phyloP scores from a whole-genome alignment of 2,329 filamentous ascomycete species.

The Escovopsis weberi region DNA sequence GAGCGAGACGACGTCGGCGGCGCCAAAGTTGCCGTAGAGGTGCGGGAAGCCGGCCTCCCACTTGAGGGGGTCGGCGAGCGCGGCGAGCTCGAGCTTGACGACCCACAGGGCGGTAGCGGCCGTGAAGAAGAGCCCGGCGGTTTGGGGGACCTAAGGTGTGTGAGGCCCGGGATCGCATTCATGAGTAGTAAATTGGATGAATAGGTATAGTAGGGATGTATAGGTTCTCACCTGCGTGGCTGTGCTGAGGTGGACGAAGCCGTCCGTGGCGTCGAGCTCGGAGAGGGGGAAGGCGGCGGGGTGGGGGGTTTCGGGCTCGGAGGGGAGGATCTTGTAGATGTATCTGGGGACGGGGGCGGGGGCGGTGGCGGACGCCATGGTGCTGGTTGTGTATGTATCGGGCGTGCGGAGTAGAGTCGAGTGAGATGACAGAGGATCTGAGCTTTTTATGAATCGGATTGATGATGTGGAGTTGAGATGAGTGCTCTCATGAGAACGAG shows the following conservation, averaged over 20 bases:
- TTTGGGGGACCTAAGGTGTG: conserved; percentile 26
- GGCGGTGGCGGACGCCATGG: conserved; percentile 5
- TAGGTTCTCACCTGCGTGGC: conserved; percentile 31
- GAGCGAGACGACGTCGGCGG: conserved; percentile 31
- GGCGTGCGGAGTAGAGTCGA: no score
- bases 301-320: conserved; percentile 36
- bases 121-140: conserved; percentile 30
- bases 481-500: no score
- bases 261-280: conserved; percentile 43
- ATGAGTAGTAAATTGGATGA: neutral
- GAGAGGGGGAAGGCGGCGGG: conserved; percentile 42
- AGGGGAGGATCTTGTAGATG: conserved; percentile 47
- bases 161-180: neutral
- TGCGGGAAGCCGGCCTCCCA: conserved; percentile 48
- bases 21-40: conserved; percentile 43
- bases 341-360: conserved; percentile 22
- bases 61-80: conserved; percentile 28
- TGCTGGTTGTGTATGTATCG: no score
- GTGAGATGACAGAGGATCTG: no score
- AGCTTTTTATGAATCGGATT: no score
- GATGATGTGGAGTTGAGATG: no score
- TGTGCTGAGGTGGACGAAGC: conserved; percentile 47
- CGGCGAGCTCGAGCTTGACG: conserved; percentile 36
- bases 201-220: neutral
- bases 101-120: conserved; percentile 28